Evolutionary conservation across 352 stramenopile genomes (phyloP).

Genomic region (Pythium biforme): DNA sequence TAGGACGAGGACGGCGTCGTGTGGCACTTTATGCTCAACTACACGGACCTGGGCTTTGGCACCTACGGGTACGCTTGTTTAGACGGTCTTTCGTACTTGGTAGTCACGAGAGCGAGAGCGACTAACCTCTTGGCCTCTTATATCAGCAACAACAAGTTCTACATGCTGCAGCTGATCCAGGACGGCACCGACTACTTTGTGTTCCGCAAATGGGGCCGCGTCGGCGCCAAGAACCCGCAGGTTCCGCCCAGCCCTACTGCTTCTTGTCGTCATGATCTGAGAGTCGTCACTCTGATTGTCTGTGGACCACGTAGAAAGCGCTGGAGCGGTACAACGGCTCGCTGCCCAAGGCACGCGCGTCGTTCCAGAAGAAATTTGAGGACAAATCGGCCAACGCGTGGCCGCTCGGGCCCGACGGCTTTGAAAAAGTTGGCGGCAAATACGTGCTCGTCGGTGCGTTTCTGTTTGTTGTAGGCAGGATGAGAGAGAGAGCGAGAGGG

Average conservation of each 20-base stretch:
- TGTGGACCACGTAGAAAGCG: slow-evolving; percentile 9
- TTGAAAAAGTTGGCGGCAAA: slow-evolving; percentile 49
- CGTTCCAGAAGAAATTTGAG: slow-evolving; percentile 62
- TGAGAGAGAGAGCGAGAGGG: too few species aligned
- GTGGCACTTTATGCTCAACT: slow-evolving; percentile 74
- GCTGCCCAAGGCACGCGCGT: slow-evolving; percentile 49
- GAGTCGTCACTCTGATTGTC: too few species aligned
- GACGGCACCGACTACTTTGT: slow-evolving; percentile 41
- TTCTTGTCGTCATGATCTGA: too few species aligned
- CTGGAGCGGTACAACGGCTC: slow-evolving; percentile 32
- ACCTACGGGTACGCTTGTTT: slow-evolving; percentile 46
- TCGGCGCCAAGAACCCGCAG: slow-evolving; percentile 64
- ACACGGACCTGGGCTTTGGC: slow-evolving; percentile 58
- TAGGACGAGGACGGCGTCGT: slow-evolving; percentile 50
- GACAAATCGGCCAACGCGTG: slow-evolving; percentile 69
- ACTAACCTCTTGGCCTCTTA: background rate
- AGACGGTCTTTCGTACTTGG: too few species aligned
- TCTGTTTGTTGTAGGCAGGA: too few species aligned
- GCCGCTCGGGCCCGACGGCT: slow-evolving; percentile 37
- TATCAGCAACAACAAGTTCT: slow-evolving; percentile 78
- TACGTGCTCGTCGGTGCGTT: slow-evolving; percentile 64
- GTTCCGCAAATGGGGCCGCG: slow-evolving; percentile 71
- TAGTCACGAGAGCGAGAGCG: too few species aligned
- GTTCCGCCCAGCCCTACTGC: slow-evolving; percentile 21
- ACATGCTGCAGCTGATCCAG: slow-evolving; percentile 69